phyloP scores from a whole-genome alignment of 176 grass and related monocot species.

The Oryza glumipatula region DNA sequence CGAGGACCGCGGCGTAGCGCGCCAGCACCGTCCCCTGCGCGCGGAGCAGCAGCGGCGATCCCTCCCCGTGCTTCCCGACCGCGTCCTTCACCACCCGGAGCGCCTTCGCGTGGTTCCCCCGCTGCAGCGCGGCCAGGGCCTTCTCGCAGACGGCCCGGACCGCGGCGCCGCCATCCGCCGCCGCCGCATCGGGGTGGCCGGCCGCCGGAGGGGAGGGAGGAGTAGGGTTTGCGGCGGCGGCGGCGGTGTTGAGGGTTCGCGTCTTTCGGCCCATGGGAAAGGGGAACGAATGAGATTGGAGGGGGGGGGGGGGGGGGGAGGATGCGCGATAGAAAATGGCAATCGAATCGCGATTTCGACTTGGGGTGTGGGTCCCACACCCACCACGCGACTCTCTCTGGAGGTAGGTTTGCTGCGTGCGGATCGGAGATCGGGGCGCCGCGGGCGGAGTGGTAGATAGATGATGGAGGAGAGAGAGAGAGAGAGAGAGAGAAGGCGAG shows the following conservation, averaged over 20 bases:
- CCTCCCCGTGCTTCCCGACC: slow-evolving; percentile 48
- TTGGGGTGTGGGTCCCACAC: too few species aligned
- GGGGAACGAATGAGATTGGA: slow-evolving; percentile 42
- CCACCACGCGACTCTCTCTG: too few species aligned
- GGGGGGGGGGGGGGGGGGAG: slow-evolving; percentile 4
- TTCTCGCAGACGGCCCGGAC: slow-evolving; percentile 71
- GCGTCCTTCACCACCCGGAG: slow-evolving; percentile 73
- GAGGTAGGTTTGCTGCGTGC: too few species aligned
- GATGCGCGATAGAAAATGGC: neutral
- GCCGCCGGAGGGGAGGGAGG: slow-evolving; percentile 25
- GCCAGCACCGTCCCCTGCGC: slow-evolving; percentile 73
- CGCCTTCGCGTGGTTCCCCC: slow-evolving; percentile 66
- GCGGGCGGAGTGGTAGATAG: too few species aligned
- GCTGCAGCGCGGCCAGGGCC: slow-evolving; percentile 60
- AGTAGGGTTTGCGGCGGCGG: slow-evolving; percentile 58
- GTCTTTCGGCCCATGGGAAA: slow-evolving; percentile 69
- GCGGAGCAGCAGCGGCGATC: slow-evolving; percentile 63
- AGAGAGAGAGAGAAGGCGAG: too few species aligned
- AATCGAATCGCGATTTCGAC: too few species aligned
- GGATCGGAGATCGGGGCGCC: too few species aligned
- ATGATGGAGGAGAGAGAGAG: too few species aligned
- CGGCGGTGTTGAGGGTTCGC: slow-evolving; percentile 58
- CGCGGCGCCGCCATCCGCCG: slow-evolving; percentile 5
- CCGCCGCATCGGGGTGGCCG: neutral
- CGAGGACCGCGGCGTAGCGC: slow-evolving; percentile 57